Evolutionary conservation across 352 stramenopile species (phyloP).

Genomic region (Globisporangium parvum): DNA sequence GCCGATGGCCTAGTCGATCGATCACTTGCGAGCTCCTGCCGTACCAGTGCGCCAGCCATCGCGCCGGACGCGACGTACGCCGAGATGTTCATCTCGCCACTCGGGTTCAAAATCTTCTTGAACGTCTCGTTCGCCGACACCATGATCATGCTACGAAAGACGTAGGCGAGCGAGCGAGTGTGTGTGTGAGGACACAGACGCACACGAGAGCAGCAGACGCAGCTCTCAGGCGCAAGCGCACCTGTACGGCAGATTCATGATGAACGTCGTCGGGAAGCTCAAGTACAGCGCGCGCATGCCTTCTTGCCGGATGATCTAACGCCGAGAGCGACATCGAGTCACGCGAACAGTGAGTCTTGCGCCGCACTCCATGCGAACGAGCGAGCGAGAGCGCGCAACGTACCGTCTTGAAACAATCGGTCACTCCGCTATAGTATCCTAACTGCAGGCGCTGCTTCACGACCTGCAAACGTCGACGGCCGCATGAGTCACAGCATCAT

Average conservation of each 20-base stretch:
- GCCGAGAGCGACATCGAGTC: neutral
- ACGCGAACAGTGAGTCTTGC: constrained; percentile 16
- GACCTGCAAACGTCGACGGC: constrained; percentile 48
- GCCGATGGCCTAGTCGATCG: neutral
- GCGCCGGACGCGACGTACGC: constrained; percentile 92
- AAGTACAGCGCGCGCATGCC: constrained; percentile 86
- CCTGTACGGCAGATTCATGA: constrained; percentile 98
- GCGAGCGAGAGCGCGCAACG: constrained; percentile 1
- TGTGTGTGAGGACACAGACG: neutral
- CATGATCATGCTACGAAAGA: constrained; percentile 90
- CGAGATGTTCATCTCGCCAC: constrained; percentile 77
- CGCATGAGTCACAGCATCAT: no score
- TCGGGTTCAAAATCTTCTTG: constrained; percentile 92
- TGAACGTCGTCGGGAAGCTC: constrained; percentile 95
- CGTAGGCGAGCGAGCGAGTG: neutral
- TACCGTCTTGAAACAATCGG: constrained; percentile 86
- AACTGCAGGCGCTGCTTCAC: constrained; percentile 99
- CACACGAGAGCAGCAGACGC: neutral
- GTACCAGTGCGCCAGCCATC: constrained; percentile 90
- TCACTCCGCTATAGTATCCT: constrained; percentile 94
- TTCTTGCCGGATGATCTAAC: constrained; percentile 70
- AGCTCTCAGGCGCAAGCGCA: constrained; percentile 10
- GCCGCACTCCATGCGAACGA: neutral
- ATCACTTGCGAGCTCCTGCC: constrained; percentile 4
- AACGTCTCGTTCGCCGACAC: constrained; percentile 97